Conservation (phyloP, 768 basidiomycete genomes). For the Gymnopilus dilepis region DNA sequence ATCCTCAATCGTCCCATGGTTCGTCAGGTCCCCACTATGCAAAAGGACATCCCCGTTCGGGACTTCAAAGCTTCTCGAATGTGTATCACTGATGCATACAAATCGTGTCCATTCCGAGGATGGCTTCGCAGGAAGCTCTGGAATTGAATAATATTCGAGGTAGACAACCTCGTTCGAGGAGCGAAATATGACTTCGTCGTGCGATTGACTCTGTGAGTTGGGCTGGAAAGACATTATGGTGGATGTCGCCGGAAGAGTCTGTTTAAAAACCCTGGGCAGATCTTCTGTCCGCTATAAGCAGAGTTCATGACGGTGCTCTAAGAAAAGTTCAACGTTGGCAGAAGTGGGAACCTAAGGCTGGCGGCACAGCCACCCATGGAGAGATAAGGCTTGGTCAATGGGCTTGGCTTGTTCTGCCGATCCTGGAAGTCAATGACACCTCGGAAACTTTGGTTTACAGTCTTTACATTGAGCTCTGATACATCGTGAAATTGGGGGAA, state of each 20-base stretch:
- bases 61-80: constrained; percentile 45
- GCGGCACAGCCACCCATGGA: too few relatives aligned
- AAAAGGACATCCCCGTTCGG: constrained; percentile 68
- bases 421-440: too few relatives aligned
- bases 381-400: too few relatives aligned
- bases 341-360: too few relatives aligned
- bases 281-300: constrained; percentile 22
- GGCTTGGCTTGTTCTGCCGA: too few relatives aligned
- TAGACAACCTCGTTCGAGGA: constrained; percentile 33
- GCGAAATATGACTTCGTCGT: not conserved
- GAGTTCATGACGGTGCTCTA: too few relatives aligned
- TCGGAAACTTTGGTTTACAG: not conserved
- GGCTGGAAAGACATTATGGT: too few relatives aligned
- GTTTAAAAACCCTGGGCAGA: not conserved
- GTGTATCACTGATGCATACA: constrained; percentile 64
- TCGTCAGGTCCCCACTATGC: constrained; percentile 69
- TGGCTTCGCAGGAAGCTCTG: constrained; percentile 32
- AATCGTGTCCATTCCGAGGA: constrained; percentile 55
- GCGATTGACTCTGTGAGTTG: too few relatives aligned
- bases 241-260: too few relatives aligned
- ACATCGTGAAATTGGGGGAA: not conserved
- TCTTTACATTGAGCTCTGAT: not conserved
- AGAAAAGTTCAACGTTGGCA: too few relatives aligned
- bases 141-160: constrained; percentile 38
- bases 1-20: constrained; percentile 48